phyloP scores from a whole-genome alignment of 768 basidiomycete species.

The Kwoniella dendrophila region DNA sequence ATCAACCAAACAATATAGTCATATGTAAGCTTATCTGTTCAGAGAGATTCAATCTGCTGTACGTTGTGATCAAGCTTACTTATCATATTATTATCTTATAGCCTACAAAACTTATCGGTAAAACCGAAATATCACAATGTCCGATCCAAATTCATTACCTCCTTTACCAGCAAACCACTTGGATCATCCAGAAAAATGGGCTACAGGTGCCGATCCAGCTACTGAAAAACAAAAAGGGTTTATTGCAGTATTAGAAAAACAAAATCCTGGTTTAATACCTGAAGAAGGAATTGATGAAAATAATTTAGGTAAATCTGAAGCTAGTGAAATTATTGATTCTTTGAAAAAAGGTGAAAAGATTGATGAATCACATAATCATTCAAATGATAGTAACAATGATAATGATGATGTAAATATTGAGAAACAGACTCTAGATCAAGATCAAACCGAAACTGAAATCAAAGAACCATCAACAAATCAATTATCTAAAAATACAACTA shows the following conservation, averaged over 20 bases:
- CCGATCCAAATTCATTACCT: conserved; percentile 33
- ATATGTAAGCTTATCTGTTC: too few relatives aligned
- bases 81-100: background rate
- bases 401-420: background rate
- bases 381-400: conserved; percentile 9
- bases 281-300: conserved; percentile 35
- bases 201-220: conserved; percentile 45
- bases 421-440: background rate
- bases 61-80: background rate
- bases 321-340: conserved; percentile 52
- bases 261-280: conserved; percentile 32
- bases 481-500: too few relatives aligned
- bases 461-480: too few relatives aligned
- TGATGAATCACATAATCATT: background rate
- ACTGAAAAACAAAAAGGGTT: conserved; percentile 50
- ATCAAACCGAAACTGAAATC: too few relatives aligned
- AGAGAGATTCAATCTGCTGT: too few relatives aligned
- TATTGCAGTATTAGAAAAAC: conserved; percentile 43
- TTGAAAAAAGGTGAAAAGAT: conserved; percentile 42
- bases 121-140: conserved; percentile 7
- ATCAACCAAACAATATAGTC: background rate
- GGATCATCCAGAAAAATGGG: conserved; percentile 50
- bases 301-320: conserved; percentile 49
- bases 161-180: conserved; percentile 48
- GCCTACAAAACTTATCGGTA: background rate